Conservation (phyloP, 2,329 filamentous ascomycete genomes). For the Paecilomyces fulvus region DNA sequence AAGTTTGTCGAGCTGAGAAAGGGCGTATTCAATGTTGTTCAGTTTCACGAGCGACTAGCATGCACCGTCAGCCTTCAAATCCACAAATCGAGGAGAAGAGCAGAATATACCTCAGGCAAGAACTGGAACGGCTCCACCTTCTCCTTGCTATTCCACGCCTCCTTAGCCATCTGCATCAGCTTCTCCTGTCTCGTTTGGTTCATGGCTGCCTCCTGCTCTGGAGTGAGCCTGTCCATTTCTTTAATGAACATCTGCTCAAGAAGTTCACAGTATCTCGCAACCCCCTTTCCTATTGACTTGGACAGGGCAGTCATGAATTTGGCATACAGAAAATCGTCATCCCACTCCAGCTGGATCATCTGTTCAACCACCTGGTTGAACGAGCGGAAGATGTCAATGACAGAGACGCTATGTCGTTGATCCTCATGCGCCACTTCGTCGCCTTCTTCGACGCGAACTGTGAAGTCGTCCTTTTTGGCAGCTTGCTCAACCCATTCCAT, state of each 20-base stretch:
- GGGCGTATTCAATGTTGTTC: conserved; percentile 94
- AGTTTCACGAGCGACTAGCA: conserved; percentile 87
- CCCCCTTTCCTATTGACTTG: conserved; percentile 71
- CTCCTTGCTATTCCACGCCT: conserved; percentile 84
- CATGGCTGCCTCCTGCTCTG: conserved; percentile 72
- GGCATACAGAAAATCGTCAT: conserved; percentile 85
- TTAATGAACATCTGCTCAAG: conserved; percentile 75
- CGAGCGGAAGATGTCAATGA: conserved; percentile 86
- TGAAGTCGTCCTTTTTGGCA: conserved; percentile 82
- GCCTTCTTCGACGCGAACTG: conserved; percentile 58
- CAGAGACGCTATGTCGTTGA: conserved; percentile 83
- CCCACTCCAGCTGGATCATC: conserved; percentile 79
- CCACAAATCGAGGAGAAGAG: background rate
- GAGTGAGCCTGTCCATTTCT: conserved; percentile 89
- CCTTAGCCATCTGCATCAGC: conserved; percentile 86
- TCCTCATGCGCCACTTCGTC: conserved; percentile 62
- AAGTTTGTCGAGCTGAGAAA: conserved; percentile 82
- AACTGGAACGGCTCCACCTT: conserved; percentile 97
- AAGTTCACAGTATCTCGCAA: conserved; percentile 84
- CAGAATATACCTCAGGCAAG: conserved; percentile 67
- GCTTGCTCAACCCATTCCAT: conserved; percentile 80
- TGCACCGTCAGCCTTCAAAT: conserved; percentile 15
- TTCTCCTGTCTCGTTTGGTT: conserved; percentile 81
- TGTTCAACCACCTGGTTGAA: conserved; percentile 90
- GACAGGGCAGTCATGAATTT: conserved; percentile 94